Percentiles rank a stretch among this genome's conserved stretches.
These are phyloP conservation scores for Stemphylium lycopersici DNA, from an alignment of 2,329 filamentous ascomycete species.

Conservation along the genomic window DNA sequence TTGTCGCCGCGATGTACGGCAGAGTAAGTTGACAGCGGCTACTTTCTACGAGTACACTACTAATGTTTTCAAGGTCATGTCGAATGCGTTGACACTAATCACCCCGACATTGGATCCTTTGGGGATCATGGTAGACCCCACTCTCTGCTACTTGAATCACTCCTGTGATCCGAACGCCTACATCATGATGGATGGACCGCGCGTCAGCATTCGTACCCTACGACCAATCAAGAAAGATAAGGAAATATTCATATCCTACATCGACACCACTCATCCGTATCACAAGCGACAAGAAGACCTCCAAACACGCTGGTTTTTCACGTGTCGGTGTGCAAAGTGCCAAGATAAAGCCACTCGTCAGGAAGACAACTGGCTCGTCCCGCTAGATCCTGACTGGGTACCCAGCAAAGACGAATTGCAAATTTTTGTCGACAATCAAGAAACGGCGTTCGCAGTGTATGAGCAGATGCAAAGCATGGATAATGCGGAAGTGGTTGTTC, in stretches of 20 bases:
- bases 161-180: slow-evolving; percentile 66
- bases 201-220: slow-evolving; percentile 59
- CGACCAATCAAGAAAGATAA: slow-evolving; percentile 59
- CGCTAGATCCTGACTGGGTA: slow-evolving; percentile 29
- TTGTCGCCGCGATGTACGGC: slow-evolving; percentile 53
- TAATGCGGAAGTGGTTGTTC: slow-evolving; percentile 40
- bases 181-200: slow-evolving; percentile 62
- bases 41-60: not conserved
- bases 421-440: slow-evolving; percentile 36
- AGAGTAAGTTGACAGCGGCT: slow-evolving; percentile 42
- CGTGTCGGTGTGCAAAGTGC: slow-evolving; percentile 63
- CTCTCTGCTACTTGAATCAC: slow-evolving; percentile 64
- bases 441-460: slow-evolving; percentile 33
- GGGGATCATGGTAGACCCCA: slow-evolving; percentile 64
- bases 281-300: slow-evolving; percentile 60
- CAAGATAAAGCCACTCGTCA: slow-evolving; percentile 38
- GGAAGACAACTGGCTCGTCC: slow-evolving; percentile 52
- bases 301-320: slow-evolving; percentile 63
- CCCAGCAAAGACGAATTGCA: slow-evolving; percentile 6
- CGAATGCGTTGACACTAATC: slow-evolving; percentile 65
- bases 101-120: slow-evolving; percentile 62
- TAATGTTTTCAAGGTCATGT: slow-evolving; percentile 52
- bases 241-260: slow-evolving; percentile 67
- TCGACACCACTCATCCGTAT: slow-evolving; percentile 62
- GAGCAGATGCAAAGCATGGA: slow-evolving; percentile 28